Base-by-base conservation (phyloP, 1,139 yeast species). In the Protomyces inouyei region DNA sequence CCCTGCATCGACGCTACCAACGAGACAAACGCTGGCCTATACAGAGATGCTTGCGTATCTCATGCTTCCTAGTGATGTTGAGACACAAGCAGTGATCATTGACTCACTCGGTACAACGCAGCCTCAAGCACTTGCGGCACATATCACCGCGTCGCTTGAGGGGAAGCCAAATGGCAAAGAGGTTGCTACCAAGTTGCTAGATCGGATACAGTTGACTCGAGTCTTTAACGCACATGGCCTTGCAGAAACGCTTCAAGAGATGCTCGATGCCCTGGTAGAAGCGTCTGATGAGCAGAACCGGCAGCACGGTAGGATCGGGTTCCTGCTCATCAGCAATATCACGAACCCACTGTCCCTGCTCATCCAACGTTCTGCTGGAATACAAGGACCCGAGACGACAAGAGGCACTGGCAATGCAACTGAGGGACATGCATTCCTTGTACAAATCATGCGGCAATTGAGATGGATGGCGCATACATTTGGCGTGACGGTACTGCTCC, bases 321-420 rank as follows among this genome's bases (percentile, higher is more conserved):
- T 64, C 32, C 51, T 64, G 40, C 32, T 64, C 40, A 53, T 64
- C 23, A 61, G 57, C 57, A 52, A 54, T 52, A 64, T 64, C 55
- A 36, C 65, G 18, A 64, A 57, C 36, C 65, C 65, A n/a, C 28
- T 64, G 21, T 52, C 60, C 14, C 36, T 52, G 25, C 36, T 64
- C 54, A 64, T 64, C 55, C 65, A 64, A 16, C 46, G 51, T 16
- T 60, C 59, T 25, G 61, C 57, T 43, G 48, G 48, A 1, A 9
- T 43, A 16, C 48, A 43, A 10, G 48, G 23, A 10, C 5, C 48
- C 8, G 25, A 5, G 9, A 21, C 21, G 5, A 10, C 23, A 6
- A 38, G 8, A 5, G 12, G 14, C 6, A 43, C 48, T 2, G 48
- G 48, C 8, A 18, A 18, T 43, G 28, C 48, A 3, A 23, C 59